phyloP scores from a whole-genome alignment of 352 stramenopile genomes.

The Albugo candida region DNA sequence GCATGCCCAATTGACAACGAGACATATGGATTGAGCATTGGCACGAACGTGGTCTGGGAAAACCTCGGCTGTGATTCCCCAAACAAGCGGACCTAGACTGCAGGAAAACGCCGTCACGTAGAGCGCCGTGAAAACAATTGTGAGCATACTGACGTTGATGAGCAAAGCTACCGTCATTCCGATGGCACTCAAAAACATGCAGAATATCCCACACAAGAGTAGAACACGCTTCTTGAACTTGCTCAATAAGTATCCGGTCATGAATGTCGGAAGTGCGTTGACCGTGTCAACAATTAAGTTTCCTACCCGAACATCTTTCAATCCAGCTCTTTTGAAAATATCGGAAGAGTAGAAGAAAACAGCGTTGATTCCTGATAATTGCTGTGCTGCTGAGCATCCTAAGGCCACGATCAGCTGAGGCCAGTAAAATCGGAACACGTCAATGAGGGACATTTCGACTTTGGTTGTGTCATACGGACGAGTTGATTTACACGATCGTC shows the following conservation, averaged over 20 bases:
- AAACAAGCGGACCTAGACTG: conserved; percentile 33
- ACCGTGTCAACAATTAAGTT: conserved; percentile 22
- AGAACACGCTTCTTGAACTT: conserved; percentile 31
- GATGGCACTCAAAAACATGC: conserved; percentile 23
- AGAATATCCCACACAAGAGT: conserved; percentile 17
- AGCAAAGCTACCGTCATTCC: conserved; percentile 33
- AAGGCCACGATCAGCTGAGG: conserved; percentile 25
- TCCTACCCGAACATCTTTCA: conserved; percentile 19
- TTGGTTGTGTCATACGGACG: too few species aligned
- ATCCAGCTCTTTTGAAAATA: conserved; percentile 18
- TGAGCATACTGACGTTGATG: conserved; percentile 3
- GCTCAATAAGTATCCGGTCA: conserved; percentile 17
- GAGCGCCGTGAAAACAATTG: conserved; percentile 23
- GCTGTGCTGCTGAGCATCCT: conserved; percentile 18
- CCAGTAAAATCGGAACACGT: conserved; percentile 8
- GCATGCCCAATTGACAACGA: conserved; percentile 28
- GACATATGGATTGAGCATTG: conserved; percentile 20
- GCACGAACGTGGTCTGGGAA: conserved; percentile 34
- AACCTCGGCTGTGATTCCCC: conserved; percentile 25
- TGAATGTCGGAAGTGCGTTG: conserved; percentile 18
- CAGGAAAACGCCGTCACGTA: conserved; percentile 26
- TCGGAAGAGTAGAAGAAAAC: conserved; percentile 28
- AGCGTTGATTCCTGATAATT: conserved; percentile 40
- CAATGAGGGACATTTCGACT: too few species aligned
- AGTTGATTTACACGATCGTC: too few species aligned